A percentile compares a stretch with the other conserved stretches of the same genome.
Conservation (phyloP, 2,329 filamentous ascomycete species). For the Aspergillus sp. region DNA sequence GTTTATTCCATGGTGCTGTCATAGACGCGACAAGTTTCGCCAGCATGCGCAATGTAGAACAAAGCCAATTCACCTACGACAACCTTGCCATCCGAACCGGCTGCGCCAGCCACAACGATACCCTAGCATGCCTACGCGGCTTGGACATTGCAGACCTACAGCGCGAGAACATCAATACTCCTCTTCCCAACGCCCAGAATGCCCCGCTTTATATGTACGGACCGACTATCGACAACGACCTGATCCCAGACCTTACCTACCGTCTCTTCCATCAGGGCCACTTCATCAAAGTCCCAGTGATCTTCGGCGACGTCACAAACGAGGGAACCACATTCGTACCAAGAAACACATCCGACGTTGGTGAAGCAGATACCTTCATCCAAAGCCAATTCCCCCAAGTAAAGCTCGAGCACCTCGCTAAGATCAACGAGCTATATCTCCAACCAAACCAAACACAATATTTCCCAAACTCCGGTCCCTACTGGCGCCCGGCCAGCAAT, state of each 20-base stretch:
- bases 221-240: conserved; percentile 45
- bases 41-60: conserved; percentile 40
- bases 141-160: conserved; percentile 42
- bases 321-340: conserved; percentile 60
- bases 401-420: conserved; percentile 43
- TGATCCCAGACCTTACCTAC: conserved; percentile 47
- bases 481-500: conserved; percentile 53
- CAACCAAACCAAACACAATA: conserved; percentile 36
- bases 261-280: conserved; percentile 42
- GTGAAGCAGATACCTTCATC: conserved; percentile 50
- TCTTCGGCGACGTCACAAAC: conserved; percentile 56
- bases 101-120: conserved; percentile 36
- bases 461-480: conserved; percentile 47
- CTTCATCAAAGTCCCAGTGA: conserved; percentile 48
- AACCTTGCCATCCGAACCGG: conserved; percentile 44
- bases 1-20: conserved; percentile 48
- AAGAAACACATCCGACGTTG: conserved; percentile 38
- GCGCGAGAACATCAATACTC: conserved; percentile 38
- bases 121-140: conserved; percentile 45
- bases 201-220: conserved; percentile 47
- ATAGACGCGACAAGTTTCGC: conserved; percentile 51
- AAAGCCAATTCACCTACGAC: conserved; percentile 49
- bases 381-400: conserved; percentile 53
- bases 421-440: conserved; percentile 53
- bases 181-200: conserved; percentile 38